Base-by-base conservation (phyloP, 768 basidiomycete genomes). In the Neoboletus magnificus region DNA sequence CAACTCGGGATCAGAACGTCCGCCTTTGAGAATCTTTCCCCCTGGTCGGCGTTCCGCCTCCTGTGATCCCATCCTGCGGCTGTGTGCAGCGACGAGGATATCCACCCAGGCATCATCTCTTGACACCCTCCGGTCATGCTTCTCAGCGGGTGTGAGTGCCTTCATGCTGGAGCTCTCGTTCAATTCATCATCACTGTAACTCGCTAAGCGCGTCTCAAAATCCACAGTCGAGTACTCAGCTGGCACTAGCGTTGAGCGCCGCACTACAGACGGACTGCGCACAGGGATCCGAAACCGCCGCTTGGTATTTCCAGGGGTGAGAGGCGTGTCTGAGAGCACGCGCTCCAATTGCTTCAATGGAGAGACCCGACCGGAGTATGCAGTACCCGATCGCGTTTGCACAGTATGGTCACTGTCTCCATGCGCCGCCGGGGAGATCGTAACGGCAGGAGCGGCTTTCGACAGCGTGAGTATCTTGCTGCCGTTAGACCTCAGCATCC, bases 21-120 rank as follows among this genome's bases (percentile, higher is more conserved):
- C 74, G 51, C 66, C 76, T 61, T 72, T 73, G 16, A 71, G 56
- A 1, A 61, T 63, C 52, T 60, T 69, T 37, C 54, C 72, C 52
- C 57, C 73, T 60, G 52, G 64, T 33, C 59, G 55, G 15, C 54
- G 56, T 36, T 78, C 76, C 5, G 74, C 82, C 46, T 86, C 86
- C 66, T 87, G 86, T 8, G 76, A 79, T 1, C 66, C 78, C 66
- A 86, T 69, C 40, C 84, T 71, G 40, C 84, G 72, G 35, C 62
- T 69, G 59, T 80, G 81, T 15, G 68, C 80, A 42, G 83, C 84
- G 2, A 93, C 89, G 11, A 92, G 72, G 40, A 93, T 93, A 71
- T 93, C 91, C 40, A 93, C 89, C 90, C 91, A 92, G 5, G 89
- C 89, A 64, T 93, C 91, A 48, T 89, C 85, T 61, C 71, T 75